Evolutionary conservation across 257 asterid genomes (phyloP), one percentile per base, ranked within the genome.

Genomic region (Haberlea rhodopensis): DNA sequence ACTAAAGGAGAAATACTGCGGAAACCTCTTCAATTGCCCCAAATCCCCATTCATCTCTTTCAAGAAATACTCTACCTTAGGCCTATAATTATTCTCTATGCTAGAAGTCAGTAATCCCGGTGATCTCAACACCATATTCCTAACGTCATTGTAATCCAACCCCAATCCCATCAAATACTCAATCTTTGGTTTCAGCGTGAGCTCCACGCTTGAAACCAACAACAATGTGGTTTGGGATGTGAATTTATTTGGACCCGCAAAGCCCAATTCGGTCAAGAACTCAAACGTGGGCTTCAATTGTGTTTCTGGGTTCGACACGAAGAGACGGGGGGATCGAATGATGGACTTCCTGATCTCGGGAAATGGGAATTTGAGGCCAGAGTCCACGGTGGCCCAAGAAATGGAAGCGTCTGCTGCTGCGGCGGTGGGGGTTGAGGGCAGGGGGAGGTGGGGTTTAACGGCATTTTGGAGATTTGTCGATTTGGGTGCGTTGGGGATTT

Each of bases 101-200:
- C 98, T 91, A 58, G 79, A 89, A 21, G 95, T 91, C 82, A 91
- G 72, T 81, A 91, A 66, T 29, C 91, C 95, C 22, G 98, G 98
- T 5, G 91, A 91, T 64, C 97, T 80, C 74, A 89, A 29, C 57
- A 91, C 86, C 97, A 91, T 89, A 11, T 75, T 72, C 71, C 67
- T 75, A 34, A 91, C 96, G 3, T 81, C 96, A 4, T 58, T 72
- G n/a, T 67, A 71, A 27, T 68, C 78, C 19, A 89, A 79, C 43
- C 97, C 97, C 72, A 89, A 73, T 0, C 80, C 79, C 52, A 74
- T 28, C 62, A 89, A 72, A 75, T 67, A 92, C 18, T 78, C 88
- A 52, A 89, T 71, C 65, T 92, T 92, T 1, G 89, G 97, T 11
- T 49, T 70, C 76, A 89, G 68, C 0, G 98, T 92, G 11, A 16